Evolutionary conservation across 2,329 filamentous ascomycete species (phyloP).

Genomic region (Phoma sp.): DNA sequence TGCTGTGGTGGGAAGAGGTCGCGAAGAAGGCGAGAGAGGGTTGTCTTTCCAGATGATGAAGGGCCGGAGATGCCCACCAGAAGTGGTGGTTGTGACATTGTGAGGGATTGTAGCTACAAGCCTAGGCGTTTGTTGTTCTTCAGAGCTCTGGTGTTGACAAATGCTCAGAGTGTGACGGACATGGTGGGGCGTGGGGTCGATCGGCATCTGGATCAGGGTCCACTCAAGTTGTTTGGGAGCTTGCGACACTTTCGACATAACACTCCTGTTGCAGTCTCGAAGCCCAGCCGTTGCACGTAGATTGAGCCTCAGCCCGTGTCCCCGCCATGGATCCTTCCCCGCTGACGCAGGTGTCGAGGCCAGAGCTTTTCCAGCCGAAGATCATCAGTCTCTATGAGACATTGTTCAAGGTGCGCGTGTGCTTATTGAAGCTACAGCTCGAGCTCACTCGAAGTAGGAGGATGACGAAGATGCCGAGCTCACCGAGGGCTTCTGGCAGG

Average conservation of each 20-base stretch:
- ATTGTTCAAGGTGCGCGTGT: constrained; percentile 67
- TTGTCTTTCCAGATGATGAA: constrained; percentile 94
- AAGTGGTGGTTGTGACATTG: constrained; percentile 49
- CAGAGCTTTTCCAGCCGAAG: constrained; percentile 91
- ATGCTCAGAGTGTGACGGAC: constrained; percentile 5
- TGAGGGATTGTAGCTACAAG: background rate
- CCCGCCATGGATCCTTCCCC: constrained; percentile 82
- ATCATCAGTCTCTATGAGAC: constrained; percentile 87
- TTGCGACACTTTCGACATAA: constrained; percentile 14
- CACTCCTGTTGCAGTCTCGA: constrained; percentile 10
- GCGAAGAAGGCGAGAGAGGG: constrained; percentile 81
- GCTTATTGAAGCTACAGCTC: background rate
- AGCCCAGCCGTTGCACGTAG: background rate
- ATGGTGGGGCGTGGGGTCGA: constrained; percentile 14
- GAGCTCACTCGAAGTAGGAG: constrained; percentile 48
- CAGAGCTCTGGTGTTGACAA: background rate
- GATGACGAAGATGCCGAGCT: constrained; percentile 69
- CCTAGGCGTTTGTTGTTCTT: too few species aligned
- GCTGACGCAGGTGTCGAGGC: constrained; percentile 88
- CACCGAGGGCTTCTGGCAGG: constrained; percentile 91
- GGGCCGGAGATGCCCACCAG: constrained; percentile 86
- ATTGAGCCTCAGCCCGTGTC: background rate
- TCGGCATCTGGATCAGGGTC: constrained; percentile 13
- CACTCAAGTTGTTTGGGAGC: constrained; percentile 11
- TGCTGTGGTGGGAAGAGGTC: constrained; percentile 70